Evolutionary conservation across 225 moss, liverwort and hornwort species (phyloP), one percentile per base, ranked within the genome.

Genomic region (Rhytidiadelphus loreus): DNA sequence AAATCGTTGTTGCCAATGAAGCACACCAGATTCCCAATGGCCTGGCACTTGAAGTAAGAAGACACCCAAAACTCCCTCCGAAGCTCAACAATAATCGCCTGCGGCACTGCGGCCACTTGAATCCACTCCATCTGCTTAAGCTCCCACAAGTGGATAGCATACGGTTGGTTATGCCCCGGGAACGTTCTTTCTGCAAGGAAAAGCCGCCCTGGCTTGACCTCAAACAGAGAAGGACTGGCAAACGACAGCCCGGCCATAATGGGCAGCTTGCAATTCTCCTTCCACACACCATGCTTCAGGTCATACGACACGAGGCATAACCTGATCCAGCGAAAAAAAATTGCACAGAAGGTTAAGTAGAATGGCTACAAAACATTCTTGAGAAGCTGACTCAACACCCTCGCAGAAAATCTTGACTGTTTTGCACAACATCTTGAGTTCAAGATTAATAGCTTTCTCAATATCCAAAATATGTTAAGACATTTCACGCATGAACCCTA

Each of bases 1-100:
- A 93, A 93, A 84, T 93, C 93, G n/a, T 93, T 88, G 85, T 91
- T 92, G 71, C 92, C 92, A 74, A 93, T 90, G 86, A 93, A 93
- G 88, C 92, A 93, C 72, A 93, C 93, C 35, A 93, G 85, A 69
- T 93, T 91, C 65, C 91, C 93, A 56, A 93, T 91, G 57, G 93
- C 93, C 86, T 92, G 91, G 87, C 93, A 93, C 60, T 90, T 93
- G 84, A 93, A 93, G 92, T 91, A 92, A 39, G 92, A 91, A 52
- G 93, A 92, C 53, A 88, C 93, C 93, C 93, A 93, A 80, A 91
- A 91, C 89, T 93, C 93, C 78, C 92, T 75, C 87, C 89, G 41
- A 12, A 93, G 93, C 86, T 91, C 88, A 70, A 89, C 89, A 58
- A 93, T 91, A 63, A 93, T 93, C 29, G 84, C 86, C 74, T 89